Evolutionary conservation across 208 protist species (phyloP).

Genomic region (Acanthamoeba quina): DNA sequence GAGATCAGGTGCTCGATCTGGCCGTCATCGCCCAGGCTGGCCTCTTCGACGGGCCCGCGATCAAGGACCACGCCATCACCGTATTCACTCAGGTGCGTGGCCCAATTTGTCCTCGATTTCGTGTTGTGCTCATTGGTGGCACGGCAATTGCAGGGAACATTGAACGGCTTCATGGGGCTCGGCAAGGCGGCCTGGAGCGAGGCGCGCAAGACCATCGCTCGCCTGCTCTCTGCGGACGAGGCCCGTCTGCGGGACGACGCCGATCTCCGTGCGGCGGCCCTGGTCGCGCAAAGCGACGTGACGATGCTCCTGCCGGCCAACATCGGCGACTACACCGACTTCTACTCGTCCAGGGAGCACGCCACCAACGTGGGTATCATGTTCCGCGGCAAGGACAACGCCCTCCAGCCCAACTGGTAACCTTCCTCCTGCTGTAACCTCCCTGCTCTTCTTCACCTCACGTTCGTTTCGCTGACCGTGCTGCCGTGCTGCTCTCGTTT

Average conservation of each 20-base stretch:
- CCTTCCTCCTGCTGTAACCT: neutral
- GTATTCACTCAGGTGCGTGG: neutral
- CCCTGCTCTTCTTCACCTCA: neutral
- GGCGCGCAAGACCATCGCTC: constrained; percentile 78
- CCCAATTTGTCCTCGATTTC: neutral
- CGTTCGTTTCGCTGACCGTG: neutral
- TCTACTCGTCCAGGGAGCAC: constrained; percentile 93
- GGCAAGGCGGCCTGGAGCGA: constrained; percentile 82
- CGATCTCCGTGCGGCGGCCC: constrained; percentile 76
- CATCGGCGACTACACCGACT: constrained; percentile 96
- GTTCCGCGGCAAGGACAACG: constrained; percentile 91
- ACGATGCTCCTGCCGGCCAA: constrained; percentile 90
- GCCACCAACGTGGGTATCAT: constrained; percentile 95
- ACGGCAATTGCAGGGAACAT: constrained; percentile 73
- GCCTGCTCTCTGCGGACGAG: constrained; percentile 84
- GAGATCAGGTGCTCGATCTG: constrained; percentile 91
- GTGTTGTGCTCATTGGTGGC: neutral
- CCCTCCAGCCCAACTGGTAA: constrained; percentile 92
- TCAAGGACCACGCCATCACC: constrained; percentile 78
- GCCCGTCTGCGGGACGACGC: constrained; percentile 83
- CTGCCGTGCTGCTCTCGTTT: constrained; percentile 65
- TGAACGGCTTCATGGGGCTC: constrained; percentile 93
- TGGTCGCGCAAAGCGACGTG: constrained; percentile 79
- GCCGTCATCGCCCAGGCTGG: constrained; percentile 79
- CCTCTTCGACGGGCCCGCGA: constrained; percentile 80